Percentiles rank a stretch among this genome's conserved stretches.
Evolutionary conservation across 2,329 filamentous ascomycete genomes (phyloP).

Genomic region (Lecanoromycetidae sp.): DNA sequence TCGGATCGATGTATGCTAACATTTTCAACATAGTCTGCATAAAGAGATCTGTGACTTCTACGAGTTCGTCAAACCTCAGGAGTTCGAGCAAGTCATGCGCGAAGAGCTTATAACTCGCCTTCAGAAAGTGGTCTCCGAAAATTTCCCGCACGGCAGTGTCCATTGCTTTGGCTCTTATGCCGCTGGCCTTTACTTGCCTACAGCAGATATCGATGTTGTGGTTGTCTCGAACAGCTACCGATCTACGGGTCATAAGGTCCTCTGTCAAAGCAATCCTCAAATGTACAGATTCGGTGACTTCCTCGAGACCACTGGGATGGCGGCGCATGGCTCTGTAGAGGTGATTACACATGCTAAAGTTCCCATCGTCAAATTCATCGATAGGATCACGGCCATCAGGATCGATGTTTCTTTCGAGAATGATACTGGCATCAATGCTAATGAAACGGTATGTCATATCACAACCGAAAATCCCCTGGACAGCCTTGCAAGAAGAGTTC

Average conservation of each 20-base stretch:
- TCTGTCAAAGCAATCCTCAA: conserved; percentile 39
- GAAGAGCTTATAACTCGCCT: conserved; percentile 60
- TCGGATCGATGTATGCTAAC: background rate
- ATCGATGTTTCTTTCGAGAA: conserved; percentile 97
- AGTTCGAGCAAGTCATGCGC: conserved; percentile 67
- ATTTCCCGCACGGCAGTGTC: conserved; percentile 51
- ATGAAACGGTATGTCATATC: too few species aligned
- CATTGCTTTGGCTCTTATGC: conserved; percentile 87
- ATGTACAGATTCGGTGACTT: conserved; percentile 53
- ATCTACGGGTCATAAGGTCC: conserved; percentile 38
- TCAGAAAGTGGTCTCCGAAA: conserved; percentile 43
- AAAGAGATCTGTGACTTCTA: conserved; percentile 87
- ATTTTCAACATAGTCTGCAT: conserved; percentile 35
- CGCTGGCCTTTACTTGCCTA: conserved; percentile 63
- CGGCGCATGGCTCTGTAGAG: conserved; percentile 47
- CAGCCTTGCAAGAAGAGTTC: too few species aligned
- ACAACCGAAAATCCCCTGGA: too few species aligned
- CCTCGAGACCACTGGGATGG: conserved; percentile 45
- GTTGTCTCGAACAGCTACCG: conserved; percentile 54
- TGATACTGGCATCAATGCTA: conserved; percentile 63
- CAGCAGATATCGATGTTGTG: conserved; percentile 89
- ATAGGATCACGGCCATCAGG: conserved; percentile 62
- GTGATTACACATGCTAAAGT: conserved; percentile 68
- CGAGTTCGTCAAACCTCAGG: conserved; percentile 63
- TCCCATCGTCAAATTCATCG: conserved; percentile 83